Percentiles rank a stretch among this genome's conserved stretches.
These are phyloP conservation scores for Penicillium herquei DNA, from an alignment of 495 filamentous ascomycete species.

Conservation along the genomic window DNA sequence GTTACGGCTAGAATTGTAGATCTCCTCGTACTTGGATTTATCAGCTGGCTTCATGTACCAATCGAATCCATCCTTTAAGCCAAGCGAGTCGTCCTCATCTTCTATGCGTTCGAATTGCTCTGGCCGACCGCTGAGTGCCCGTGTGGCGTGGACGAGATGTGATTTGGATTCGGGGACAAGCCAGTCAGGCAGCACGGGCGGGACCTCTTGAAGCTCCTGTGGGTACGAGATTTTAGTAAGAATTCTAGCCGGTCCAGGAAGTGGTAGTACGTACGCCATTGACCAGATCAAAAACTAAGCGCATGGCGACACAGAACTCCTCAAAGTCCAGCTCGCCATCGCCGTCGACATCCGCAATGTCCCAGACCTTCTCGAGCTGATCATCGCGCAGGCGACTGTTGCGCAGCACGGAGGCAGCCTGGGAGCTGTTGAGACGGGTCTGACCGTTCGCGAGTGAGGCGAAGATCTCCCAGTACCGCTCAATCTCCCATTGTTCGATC, in stretches of 20 bases:
- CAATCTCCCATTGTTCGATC: constrained; percentile 94
- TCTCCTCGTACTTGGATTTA: constrained; percentile 90
- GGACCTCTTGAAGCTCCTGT: constrained; percentile 86
- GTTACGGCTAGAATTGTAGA: constrained; percentile 86
- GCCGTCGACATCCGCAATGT: constrained; percentile 92
- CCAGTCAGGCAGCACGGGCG: constrained; percentile 82
- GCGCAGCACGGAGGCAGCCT: constrained; percentile 92
- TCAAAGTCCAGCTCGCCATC: constrained; percentile 98
- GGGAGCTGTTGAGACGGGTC: constrained; percentile 79
- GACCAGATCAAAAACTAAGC: constrained; percentile 91
- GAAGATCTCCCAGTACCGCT: constrained; percentile 99
- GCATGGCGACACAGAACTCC: constrained; percentile 98
- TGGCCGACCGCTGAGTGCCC: constrained; percentile 72
- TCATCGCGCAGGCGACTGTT: constrained; percentile 92
- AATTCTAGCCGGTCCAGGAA: background rate
- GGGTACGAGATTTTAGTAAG: background rate
- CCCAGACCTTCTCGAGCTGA: constrained; percentile 95
- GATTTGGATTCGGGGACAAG: constrained; percentile 95
- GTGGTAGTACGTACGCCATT: constrained; percentile 70
- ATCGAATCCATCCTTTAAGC: constrained; percentile 94
- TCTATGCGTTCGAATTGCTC: constrained; percentile 77
- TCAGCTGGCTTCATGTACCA: constrained; percentile 97
- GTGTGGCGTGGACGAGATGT: constrained; percentile 86
- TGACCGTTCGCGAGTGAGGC: constrained; percentile 75
- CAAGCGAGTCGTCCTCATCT: constrained; percentile 72